Percentiles rank a stretch among this genome's conserved stretches.
Evolutionary conservation across 495 filamentous ascomycete species (phyloP).

Genomic region (Aspergillus panamensis): DNA sequence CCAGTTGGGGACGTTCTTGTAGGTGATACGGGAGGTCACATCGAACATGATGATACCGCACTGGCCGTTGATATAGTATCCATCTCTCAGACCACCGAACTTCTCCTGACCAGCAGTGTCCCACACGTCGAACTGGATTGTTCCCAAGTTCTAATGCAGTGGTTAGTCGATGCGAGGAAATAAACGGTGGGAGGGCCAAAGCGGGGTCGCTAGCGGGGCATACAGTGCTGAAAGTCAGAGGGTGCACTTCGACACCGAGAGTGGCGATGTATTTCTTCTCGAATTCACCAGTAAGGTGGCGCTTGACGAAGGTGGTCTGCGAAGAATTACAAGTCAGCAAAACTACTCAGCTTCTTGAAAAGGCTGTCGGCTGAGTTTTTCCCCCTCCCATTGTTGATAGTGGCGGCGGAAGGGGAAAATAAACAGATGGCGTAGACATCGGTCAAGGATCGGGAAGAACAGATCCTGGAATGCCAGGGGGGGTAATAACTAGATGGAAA

Average conservation of each 20-base stretch:
- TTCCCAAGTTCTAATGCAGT: constrained; percentile 74
- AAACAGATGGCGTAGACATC: constrained; percentile 10
- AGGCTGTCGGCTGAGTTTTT: constrained; percentile 28
- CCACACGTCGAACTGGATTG: constrained; percentile 99
- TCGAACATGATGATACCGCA: constrained; percentile 99
- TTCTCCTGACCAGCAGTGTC: constrained; percentile 99
- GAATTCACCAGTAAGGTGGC: constrained; percentile 98
- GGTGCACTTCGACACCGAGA: constrained; percentile 98
- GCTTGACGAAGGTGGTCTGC: constrained; percentile 99
- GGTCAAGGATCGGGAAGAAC: not conserved
- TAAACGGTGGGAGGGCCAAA: constrained; percentile 19
- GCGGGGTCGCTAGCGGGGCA: constrained; percentile 46
- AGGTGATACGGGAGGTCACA: constrained; percentile 98
- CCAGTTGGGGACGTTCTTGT: constrained; percentile 99
- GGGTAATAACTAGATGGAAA: not conserved
- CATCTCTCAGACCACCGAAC: constrained; percentile 99
- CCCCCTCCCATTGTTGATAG: constrained; percentile 26
- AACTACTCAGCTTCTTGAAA: constrained; percentile 17
- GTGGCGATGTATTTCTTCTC: constrained; percentile 99
- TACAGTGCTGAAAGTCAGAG: constrained; percentile 90
- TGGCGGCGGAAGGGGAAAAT: constrained; percentile 18
- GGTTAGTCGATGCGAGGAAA: constrained; percentile 39
- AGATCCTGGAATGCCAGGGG: not conserved
- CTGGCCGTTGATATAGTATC: constrained; percentile 99
- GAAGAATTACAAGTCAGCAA: constrained; percentile 31